phyloP scores from a whole-genome alignment of 1,284 basidiomycete genomes.

The Athelia sp. region DNA sequence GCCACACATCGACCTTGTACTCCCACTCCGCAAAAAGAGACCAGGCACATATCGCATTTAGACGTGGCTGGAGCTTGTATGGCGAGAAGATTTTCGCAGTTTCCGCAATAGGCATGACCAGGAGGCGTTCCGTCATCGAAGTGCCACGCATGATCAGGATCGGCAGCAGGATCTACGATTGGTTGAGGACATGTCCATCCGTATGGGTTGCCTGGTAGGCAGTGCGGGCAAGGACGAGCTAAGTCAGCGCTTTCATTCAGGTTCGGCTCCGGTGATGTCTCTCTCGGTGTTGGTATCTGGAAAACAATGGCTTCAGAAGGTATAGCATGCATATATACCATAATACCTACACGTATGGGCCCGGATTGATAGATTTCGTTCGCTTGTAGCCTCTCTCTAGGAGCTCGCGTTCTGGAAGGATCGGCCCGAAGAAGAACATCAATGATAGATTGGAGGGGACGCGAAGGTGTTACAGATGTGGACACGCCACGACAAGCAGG shows the following conservation, averaged over 20 bases:
- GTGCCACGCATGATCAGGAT: conserved; percentile 66
- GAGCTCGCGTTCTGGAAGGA: conserved; percentile 58
- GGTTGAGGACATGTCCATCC: conserved; percentile 73
- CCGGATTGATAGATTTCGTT: conserved; percentile 69
- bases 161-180: conserved; percentile 58
- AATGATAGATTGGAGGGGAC: conserved; percentile 62
- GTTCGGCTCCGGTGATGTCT: conserved; percentile 69
- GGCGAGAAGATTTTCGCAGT: conserved; percentile 72
- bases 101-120: conserved; percentile 71
- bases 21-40: conserved; percentile 72
- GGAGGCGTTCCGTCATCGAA: conserved; percentile 68
- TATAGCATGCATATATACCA: neutral
- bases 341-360: conserved; percentile 60
- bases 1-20: conserved; percentile 66
- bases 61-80: conserved; percentile 63
- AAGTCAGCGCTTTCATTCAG: conserved; percentile 56
- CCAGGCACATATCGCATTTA: conserved; percentile 75
- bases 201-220: conserved; percentile 54
- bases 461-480: conserved; percentile 61
- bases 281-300: conserved; percentile 68
- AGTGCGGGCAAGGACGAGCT: conserved; percentile 72
- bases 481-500: conserved; percentile 68
- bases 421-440: conserved; percentile 62
- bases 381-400: conserved; percentile 66
- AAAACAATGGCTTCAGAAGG: conserved; percentile 5